Evolutionary conservation across 495 filamentous ascomycete genomes (phyloP), one percentile per base, ranked within the genome.

Genomic region (Penicillium verhagenii): DNA sequence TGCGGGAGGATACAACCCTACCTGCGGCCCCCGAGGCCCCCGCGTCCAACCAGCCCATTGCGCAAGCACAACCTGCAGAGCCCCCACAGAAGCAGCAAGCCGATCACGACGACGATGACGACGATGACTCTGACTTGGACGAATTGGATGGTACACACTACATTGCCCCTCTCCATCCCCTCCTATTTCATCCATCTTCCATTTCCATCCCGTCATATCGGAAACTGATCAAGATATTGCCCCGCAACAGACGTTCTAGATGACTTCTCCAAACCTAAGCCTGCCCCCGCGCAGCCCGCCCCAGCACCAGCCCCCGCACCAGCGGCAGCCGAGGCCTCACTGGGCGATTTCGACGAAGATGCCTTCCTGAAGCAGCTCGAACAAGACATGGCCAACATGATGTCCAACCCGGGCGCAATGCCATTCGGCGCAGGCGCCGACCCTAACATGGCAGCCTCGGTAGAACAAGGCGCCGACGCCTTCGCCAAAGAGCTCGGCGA

Each of bases 401-500:
- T 96, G 60, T 82, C 79, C 16, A 65, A 59, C 33, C 69, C 64
- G 21, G 70, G 70, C 13, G 67, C 52, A 9, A 47, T 57, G 23
- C 54, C 73, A 11, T 31, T 31, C 16, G 39, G 50, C 26, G 47
- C 26, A 14, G 47, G 24, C 31, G 23, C 46, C 13, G 61, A 64
- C 19, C 29, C 51, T 3, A 50, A 59, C 14, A 59, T 58, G 18
- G 62, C 70, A 40, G 53, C 58, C 23, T 59, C 70, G 0, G 56
- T 74, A 35, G 61, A 76, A 25, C 61, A 72, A 31, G 73, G 71
- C 52, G 73, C 73, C 1, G 73, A 76, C 16, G 65, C 58, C 20
- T 95, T 97, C 60, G 82, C 88, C 20, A 87, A 89, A 61, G 82
- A 94, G 59, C 75, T 98, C 28, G 88, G 96, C 82, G 83, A 57